These are phyloP conservation scores for Casaregolazyma lundiana DNA, from an alignment of 1,139 yeast genomes.

Conservation along the genomic window DNA sequence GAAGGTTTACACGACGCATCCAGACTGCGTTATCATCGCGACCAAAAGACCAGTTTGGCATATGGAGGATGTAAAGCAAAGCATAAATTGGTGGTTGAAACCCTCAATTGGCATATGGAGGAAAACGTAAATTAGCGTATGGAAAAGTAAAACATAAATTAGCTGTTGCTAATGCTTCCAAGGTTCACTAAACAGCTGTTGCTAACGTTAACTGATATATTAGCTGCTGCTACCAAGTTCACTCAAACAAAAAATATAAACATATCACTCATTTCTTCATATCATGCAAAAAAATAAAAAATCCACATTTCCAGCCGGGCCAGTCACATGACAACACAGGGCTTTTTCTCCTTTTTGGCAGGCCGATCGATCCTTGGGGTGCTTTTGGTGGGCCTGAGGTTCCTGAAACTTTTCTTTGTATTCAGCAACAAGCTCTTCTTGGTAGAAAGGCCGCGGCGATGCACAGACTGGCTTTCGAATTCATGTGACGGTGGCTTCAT, in stretches of 20 bases:
- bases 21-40: conserved; percentile 8
- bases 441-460: neutral
- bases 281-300: conserved; percentile 2
- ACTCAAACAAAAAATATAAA: neutral
- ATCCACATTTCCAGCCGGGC: neutral
- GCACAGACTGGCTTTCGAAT: neutral
- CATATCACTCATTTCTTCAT: conserved; percentile 1
- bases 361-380: conserved; percentile 6
- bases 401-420: conserved; percentile 2
- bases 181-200: too few relatives aligned
- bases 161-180: too few relatives aligned
- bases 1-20: conserved; percentile 20
- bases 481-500: neutral
- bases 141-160: too few relatives aligned
- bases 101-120: too few relatives aligned
- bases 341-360: conserved; percentile 7
- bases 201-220: too few relatives aligned
- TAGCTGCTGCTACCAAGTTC: too few relatives aligned
- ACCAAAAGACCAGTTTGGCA: conserved; percentile 27
- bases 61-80: conserved; percentile 33
- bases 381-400: neutral
- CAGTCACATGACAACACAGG: conserved; percentile 7
- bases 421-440: neutral
- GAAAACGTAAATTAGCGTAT: too few relatives aligned
- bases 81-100: too few relatives aligned